Conservation (phyloP, 192 early-diverging fungal species). For the Umbelopsis ramanniana region DNA sequence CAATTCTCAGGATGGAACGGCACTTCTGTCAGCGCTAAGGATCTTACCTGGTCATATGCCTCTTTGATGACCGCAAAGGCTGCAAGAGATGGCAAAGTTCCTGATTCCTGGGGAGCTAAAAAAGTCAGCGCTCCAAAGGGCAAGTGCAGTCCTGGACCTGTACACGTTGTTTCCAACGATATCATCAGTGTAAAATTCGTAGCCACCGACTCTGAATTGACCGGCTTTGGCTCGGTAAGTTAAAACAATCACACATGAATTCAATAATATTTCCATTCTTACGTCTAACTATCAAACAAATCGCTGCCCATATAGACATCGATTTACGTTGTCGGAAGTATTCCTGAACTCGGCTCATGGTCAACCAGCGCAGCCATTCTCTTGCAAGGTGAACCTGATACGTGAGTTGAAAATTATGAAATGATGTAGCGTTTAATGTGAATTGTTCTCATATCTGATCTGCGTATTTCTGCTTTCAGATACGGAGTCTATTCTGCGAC, state of each 20-base stretch:
- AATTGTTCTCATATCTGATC: not conserved
- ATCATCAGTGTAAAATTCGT: constrained; percentile 7
- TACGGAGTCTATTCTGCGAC: not conserved
- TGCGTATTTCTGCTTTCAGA: not conserved
- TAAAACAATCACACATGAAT: not conserved
- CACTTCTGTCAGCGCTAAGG: constrained; percentile 9
- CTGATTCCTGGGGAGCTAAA: constrained; percentile 8
- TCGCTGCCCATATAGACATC: not conserved
- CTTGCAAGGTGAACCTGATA: not conserved
- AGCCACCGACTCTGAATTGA: not conserved
- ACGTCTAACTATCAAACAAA: not conserved
- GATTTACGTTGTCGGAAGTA: constrained; percentile 2
- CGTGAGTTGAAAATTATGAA: constrained; percentile 3
- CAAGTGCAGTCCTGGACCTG: not conserved
- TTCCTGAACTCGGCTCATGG: constrained; percentile 5
- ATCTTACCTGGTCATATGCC: constrained; percentile 19
- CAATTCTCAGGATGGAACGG: constrained; percentile 19
- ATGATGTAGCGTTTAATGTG: not conserved
- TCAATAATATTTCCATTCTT: not conserved
- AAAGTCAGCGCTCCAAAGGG: not conserved
- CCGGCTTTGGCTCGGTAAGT: constrained; percentile 14
- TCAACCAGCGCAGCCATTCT: not conserved
- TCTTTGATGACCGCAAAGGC: not conserved
- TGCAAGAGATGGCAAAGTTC: not conserved
- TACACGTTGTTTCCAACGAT: not conserved